Percentiles rank a stretch among this genome's conserved stretches.
phyloP scores from a whole-genome alignment of 2,329 filamentous ascomycete species.

The Sclerotinia glacialis region DNA sequence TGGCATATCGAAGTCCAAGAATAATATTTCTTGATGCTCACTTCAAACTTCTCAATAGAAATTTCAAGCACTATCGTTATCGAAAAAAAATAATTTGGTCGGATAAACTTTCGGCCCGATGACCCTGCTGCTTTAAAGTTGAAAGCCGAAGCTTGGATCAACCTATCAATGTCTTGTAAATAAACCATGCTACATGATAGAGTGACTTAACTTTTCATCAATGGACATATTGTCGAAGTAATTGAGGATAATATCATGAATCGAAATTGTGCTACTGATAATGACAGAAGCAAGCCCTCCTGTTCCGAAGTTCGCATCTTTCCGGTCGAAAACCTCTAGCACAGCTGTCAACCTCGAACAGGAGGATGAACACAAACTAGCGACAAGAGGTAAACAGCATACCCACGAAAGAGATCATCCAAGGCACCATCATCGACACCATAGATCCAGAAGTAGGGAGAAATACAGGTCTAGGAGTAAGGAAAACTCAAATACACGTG shows the following conservation, averaged over 20 bases:
- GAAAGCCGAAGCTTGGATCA: not conserved
- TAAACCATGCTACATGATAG: not conserved
- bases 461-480: constrained; percentile 4
- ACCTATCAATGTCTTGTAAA: not conserved
- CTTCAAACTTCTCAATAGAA: constrained; percentile 20
- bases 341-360: constrained; percentile 21
- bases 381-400: constrained; percentile 13
- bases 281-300: constrained; percentile 37
- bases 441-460: constrained; percentile 21
- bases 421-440: constrained; percentile 14
- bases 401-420: constrained; percentile 11
- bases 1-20: constrained; percentile 22
- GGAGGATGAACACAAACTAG: constrained; percentile 25
- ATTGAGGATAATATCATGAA: not conserved
- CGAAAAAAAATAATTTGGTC: constrained; percentile 20
- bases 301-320: constrained; percentile 73
- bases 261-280: not conserved
- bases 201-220: not conserved
- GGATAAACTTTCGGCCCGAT: constrained; percentile 15
- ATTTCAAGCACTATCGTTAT: constrained; percentile 24
- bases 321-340: constrained; percentile 52
- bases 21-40: constrained; percentile 15
- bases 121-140: constrained; percentile 14
- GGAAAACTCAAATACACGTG: not conserved
- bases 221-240: not conserved